Percentiles rank a stretch among this genome's conserved stretches.
phyloP scores from a whole-genome alignment of 768 basidiomycete species.

The Cyathus striatus region DNA sequence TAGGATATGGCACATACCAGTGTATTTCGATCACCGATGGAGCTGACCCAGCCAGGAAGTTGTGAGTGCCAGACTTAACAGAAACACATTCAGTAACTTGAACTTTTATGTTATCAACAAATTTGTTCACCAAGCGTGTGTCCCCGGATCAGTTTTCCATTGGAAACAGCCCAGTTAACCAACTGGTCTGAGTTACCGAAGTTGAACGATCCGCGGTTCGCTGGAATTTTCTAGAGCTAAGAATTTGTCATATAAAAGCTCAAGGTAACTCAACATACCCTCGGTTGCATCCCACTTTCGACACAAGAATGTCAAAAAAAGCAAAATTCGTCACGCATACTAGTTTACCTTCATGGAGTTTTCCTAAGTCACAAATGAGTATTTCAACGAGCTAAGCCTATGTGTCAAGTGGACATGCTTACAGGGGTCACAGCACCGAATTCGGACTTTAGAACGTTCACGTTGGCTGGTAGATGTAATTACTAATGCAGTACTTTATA shows the following conservation, averaged over 20 bases:
- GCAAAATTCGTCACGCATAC: not conserved
- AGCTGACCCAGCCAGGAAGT: constrained; percentile 36
- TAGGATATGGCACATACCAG: constrained; percentile 19
- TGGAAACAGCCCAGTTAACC: constrained; percentile 34
- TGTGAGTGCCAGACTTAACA: constrained; percentile 30
- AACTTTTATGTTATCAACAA: no score
- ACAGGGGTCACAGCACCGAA: constrained; percentile 34
- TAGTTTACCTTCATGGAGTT: constrained; percentile 32
- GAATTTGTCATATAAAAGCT: not conserved
- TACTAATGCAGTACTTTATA: not conserved
- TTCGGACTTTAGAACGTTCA: constrained; percentile 22
- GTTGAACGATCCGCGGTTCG: constrained; percentile 22
- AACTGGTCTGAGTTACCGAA: constrained; percentile 28
- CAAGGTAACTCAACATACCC: constrained; percentile 7
- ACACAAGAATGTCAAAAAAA: not conserved
- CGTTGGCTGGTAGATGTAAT: constrained; percentile 17
- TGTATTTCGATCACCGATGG: constrained; percentile 29
- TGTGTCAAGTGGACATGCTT: not conserved
- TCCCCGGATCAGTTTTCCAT: constrained; percentile 36
- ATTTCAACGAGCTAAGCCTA: not conserved
- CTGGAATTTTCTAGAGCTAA: constrained; percentile 3
- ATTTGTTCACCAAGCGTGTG: constrained; percentile 27
- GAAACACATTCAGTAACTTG: no score
- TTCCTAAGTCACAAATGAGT: constrained; percentile 12
- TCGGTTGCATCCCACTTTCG: constrained; percentile 34